Base-by-base conservation (phyloP, 2,329 filamentous ascomycete species). In the Pyrenophora graminea region DNA sequence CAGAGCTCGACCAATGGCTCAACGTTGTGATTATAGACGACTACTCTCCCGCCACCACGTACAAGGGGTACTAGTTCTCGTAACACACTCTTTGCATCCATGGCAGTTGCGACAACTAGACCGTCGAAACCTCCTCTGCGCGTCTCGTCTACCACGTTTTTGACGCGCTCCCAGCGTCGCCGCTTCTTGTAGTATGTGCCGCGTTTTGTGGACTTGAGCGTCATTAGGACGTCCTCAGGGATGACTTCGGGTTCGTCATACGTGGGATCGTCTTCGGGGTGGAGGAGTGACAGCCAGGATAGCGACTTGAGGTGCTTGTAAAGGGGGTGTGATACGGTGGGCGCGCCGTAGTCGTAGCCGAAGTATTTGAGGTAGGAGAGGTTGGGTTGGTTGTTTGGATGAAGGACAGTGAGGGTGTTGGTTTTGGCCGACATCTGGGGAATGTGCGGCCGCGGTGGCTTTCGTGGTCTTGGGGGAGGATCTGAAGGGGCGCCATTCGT, bases 111-210 rank as follows among this genome's bases (percentile, higher is more conserved):
- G 2, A 96, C 84, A 6, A 95, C 83, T 0, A 97, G 82, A 1
- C 91, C 92, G 17, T 91, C 86, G 68, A 96, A 97, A 15, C 83
- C 85, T 10, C 93, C 92, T 1, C 81, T 79, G 2, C 87, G 83
- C 0, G 91, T 86, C 41, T 86, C 82, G 61, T 95, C 85, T 10
- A 96, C 88, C 5, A 94, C 85, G 40, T 83, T 79, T 18, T 82
- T 85, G 6, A 86, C 84, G 33, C 86, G 83, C 38, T 86, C 85
- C 87, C 90, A 97, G 19, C 94, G 83, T 39, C 90, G 82, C 13
- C 89, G 85, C 78, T 99, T 99, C 65, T 91, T 90, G 78, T 89
- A 90, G 74, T 97, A 96, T 46, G 86, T 87, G 23, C 89, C 89
- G 30, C 92, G 83, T 50, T 92, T 91, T 57, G 87, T 91, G 12